A percentile compares a stretch with the other conserved stretches of the same genome.
phyloP scores from a whole-genome alignment of 176 grass and related monocot genomes.

The Musa beccarii region DNA sequence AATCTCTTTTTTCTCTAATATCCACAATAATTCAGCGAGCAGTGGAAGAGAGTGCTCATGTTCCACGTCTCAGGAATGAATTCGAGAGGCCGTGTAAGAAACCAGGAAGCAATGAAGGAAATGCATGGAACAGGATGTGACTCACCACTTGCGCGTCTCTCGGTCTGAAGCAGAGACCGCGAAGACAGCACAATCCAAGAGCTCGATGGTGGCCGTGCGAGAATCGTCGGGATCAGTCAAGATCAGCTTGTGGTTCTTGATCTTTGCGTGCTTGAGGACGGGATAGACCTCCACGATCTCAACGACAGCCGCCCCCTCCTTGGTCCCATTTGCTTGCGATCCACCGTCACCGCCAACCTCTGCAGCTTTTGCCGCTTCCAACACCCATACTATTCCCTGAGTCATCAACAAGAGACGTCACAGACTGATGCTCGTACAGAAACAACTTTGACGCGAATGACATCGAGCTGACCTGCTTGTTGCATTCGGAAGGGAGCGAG shows the following conservation, averaged over 20 bases:
- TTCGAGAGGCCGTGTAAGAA: neutral
- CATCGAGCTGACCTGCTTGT: neutral
- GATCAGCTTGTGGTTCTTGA: slow-evolving; percentile 39
- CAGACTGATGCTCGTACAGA: too few species aligned
- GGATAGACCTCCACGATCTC: slow-evolving; percentile 52
- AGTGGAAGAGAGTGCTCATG: too few species aligned
- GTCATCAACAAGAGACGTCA: neutral
- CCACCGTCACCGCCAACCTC: slow-evolving; percentile 29
- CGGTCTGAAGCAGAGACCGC: slow-evolving; percentile 70
- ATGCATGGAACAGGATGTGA: neutral
- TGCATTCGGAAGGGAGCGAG: neutral
- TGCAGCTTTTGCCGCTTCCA: slow-evolving; percentile 61
- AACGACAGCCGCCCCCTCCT: slow-evolving; percentile 40
- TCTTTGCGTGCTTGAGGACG: slow-evolving; percentile 52
- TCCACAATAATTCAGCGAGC: too few species aligned
- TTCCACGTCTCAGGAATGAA: too few species aligned
- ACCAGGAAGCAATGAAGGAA: neutral
- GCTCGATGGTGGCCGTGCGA: slow-evolving; percentile 36
- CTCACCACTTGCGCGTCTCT: slow-evolving; percentile 76
- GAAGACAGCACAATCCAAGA: slow-evolving; percentile 44
- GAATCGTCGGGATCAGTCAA: slow-evolving; percentile 51
- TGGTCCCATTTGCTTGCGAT: slow-evolving; percentile 28
- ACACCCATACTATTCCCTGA: slow-evolving; percentile 72
- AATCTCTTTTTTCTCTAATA: neutral
- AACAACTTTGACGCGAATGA: neutral